Percentiles rank a stretch among this genome's conserved stretches.
These are phyloP conservation scores for Nigrograna mackinnonii DNA, from an alignment of 2,329 filamentous ascomycete species.

Conservation along the genomic window DNA sequence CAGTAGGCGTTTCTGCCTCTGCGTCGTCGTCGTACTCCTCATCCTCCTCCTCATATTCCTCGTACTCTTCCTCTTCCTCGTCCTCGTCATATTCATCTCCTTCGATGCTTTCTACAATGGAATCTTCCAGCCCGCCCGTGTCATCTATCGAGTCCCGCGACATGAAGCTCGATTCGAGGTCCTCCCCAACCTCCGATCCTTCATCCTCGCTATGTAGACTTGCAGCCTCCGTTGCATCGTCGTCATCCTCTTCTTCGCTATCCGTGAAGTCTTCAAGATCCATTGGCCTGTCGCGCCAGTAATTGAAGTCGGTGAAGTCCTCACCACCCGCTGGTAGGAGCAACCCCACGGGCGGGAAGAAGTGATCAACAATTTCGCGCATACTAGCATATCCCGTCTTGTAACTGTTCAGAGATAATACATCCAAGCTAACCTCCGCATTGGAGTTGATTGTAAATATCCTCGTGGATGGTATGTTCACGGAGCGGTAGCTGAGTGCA, in stretches of 20 bases:
- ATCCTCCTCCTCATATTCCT: constrained; percentile 21
- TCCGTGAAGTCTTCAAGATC: constrained; percentile 88
- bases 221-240: constrained; percentile 49
- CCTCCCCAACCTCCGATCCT: constrained; percentile 48
- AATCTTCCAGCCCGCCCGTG: constrained; percentile 46
- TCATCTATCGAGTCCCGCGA: constrained; percentile 56
- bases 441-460: constrained; percentile 99
- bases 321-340: constrained; percentile 89
- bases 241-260: constrained; percentile 66
- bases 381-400: constrained; percentile 97
- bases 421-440: constrained; percentile 88
- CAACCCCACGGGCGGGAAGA: constrained; percentile 89
- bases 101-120: constrained; percentile 55
- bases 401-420: constrained; percentile 89
- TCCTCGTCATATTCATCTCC: constrained; percentile 30
- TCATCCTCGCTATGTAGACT: constrained; percentile 56
- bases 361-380: constrained; percentile 96
- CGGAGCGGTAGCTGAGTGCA: constrained; percentile 91
- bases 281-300: constrained; percentile 85
- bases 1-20: constrained; percentile 19
- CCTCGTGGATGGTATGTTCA: constrained; percentile 89
- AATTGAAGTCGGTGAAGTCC: constrained; percentile 95
- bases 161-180: constrained; percentile 61
- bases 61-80: constrained; percentile 26
- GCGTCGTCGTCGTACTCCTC: constrained; percentile 7